Base-by-base conservation (phyloP, 495 filamentous ascomycete species). In the Neohortaea acidophila region DNA sequence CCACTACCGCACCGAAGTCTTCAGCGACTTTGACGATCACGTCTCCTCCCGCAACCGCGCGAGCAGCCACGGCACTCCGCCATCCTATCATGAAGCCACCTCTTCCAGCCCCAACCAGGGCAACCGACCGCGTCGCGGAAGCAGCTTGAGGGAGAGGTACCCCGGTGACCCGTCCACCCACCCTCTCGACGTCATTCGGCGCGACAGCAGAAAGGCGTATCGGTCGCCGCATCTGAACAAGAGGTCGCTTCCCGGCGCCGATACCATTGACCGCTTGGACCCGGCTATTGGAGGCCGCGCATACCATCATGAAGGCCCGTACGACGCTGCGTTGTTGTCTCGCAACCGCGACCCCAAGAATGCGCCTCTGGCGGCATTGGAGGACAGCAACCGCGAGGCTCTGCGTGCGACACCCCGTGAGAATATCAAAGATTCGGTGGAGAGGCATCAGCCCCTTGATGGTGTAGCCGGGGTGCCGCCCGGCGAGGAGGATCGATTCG, bases 301-400 rank as follows among this genome's bases (percentile, higher is more conserved):
- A 2, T 96, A 92, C 51, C 89, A 97, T 54, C 89, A 97, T 48
- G 81, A 80, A 39, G 89, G 89, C 0, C 89, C 89, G 0, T 97
- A 81, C 47, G 89, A 97, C 55, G 84, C 89, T 0, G 78, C 80
- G 3, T 66, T 81, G 31, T 59, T 75, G 4, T 69, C 81, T 19
- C 63, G 80, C 15, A 93, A 94, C 56, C 59, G 55, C n/a, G 57
- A 71, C 48, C 64, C 57, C 51, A 60, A 66, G 36, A 64, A 48
- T 52, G 81, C 62, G 31, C 89, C 89, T 0, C 56, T 96, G 11
- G 83, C 80, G 22, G 91, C 89, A 4, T 68, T 94, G 3, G 61
- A 59, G 38, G 63, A 70, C 9, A 75, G 74, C 12, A 94, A 89
- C 58, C 61, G 67, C 12, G 79, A 85, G 52, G 81, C 85, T 0